Conservation (phyloP, 306 rosid genomes). For the Cicer pinnatifidum region DNA sequence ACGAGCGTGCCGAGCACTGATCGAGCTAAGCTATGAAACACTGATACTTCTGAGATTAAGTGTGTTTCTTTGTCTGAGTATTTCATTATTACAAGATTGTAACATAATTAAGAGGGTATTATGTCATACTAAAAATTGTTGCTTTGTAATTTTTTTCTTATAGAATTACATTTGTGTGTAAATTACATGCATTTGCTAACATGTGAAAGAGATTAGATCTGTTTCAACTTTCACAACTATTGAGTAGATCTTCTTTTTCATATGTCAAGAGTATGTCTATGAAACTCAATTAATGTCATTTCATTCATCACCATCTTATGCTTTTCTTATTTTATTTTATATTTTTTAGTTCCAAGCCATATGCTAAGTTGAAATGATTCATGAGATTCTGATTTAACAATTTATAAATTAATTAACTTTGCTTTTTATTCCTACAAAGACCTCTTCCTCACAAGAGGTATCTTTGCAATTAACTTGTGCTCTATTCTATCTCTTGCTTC, state of each 20-base stretch:
- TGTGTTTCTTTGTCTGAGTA: too few species aligned
- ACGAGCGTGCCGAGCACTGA: conserved; percentile 61
- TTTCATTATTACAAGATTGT: conserved; percentile 14
- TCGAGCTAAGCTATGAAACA: too few species aligned
- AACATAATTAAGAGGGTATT: conserved; percentile 30
- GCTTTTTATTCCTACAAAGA: conserved; percentile 16
- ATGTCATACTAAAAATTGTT: conserved; percentile 38
- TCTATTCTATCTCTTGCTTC: background rate
- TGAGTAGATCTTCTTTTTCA: conserved; percentile 52
- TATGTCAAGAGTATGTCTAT: conserved; percentile 35
- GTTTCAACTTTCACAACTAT: conserved; percentile 37
- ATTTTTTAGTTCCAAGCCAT: conserved; percentile 10
- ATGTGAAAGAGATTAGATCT: conserved; percentile 53
- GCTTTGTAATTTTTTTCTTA: conserved; percentile 18
- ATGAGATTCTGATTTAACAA: conserved; percentile 16
- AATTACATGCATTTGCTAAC: conserved; percentile 39
- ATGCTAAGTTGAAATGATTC: conserved; percentile 24
- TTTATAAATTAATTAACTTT: background rate
- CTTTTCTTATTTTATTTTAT: conserved; percentile 2
- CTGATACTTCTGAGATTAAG: too few species aligned
- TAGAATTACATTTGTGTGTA: conserved; percentile 39
- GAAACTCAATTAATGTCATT: conserved; percentile 17
- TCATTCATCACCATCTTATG: conserved; percentile 27
- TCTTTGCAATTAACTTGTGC: conserved; percentile 21
- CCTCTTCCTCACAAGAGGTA: background rate